Evolutionary conservation across 108 stramenopile genomes (phyloP).

Genomic region (Cyclotella baltica): DNA sequence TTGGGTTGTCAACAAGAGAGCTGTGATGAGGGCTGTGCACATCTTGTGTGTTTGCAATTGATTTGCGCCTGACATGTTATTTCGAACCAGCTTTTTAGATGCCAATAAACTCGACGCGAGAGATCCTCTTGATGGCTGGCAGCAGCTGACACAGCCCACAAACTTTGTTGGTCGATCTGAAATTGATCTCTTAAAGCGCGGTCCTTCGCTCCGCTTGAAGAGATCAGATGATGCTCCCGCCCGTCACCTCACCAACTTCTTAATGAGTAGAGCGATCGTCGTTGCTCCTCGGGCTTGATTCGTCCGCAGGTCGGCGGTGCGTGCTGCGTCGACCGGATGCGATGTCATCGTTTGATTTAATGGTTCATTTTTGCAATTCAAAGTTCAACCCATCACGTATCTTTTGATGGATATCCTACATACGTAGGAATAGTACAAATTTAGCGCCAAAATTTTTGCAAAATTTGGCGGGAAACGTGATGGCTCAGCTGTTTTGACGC

Average conservation of each 20-base stretch:
- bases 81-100: not conserved
- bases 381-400: conserved; percentile 1
- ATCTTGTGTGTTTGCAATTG: not conserved
- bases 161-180: too few species aligned
- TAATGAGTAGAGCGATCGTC: too few species aligned
- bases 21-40: conserved; percentile 8
- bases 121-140: too few species aligned
- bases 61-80: not conserved
- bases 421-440: not conserved
- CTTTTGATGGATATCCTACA: not conserved
- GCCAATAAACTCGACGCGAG: too few species aligned
- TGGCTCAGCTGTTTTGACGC: too few species aligned
- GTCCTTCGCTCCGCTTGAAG: too few species aligned
- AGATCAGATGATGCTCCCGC: too few species aligned
- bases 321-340: too few species aligned
- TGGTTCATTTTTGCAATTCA: not conserved
- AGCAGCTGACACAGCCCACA: not conserved
- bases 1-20: conserved; percentile 19
- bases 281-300: too few species aligned
- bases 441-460: not conserved
- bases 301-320: too few species aligned
- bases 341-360: not conserved
- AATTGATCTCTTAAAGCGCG: too few species aligned
- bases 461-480: conserved; percentile 9
- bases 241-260: too few species aligned